Evolutionary conservation across 768 basidiomycete genomes (phyloP).

Genomic region (Paxillus involutus): DNA sequence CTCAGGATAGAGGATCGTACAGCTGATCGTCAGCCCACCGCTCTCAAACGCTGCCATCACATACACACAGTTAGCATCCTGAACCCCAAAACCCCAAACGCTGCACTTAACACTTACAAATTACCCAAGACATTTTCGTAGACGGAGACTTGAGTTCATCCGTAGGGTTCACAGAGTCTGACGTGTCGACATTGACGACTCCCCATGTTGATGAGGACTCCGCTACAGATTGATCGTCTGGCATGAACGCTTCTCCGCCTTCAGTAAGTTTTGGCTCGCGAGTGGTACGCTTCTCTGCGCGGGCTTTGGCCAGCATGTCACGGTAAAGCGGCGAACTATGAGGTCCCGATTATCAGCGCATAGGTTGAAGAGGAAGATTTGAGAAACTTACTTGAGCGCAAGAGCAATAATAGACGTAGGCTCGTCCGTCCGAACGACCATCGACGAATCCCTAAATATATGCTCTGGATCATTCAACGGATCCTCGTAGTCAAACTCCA

Average conservation of each 20-base stretch:
- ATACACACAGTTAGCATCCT: slow-evolving; percentile 4
- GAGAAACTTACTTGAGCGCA: slow-evolving; percentile 69
- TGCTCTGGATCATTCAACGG: slow-evolving; percentile 82
- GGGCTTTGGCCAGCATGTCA: slow-evolving; percentile 74
- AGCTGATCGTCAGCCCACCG: slow-evolving; percentile 86
- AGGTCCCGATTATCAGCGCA: slow-evolving; percentile 2
- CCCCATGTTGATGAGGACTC: slow-evolving; percentile 93
- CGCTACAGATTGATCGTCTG: slow-evolving; percentile 78
- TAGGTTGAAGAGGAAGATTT: not conserved
- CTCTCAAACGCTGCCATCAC: slow-evolving; percentile 75
- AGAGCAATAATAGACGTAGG: slow-evolving; percentile 98
- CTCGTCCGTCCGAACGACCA: slow-evolving; percentile 95
- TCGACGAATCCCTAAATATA: slow-evolving; percentile 90
- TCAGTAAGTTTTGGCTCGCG: slow-evolving; percentile 58
- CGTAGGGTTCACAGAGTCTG: slow-evolving; percentile 65
- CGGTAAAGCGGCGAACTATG: slow-evolving; percentile 78
- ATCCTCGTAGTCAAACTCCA: slow-evolving; percentile 62
- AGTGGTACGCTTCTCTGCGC: slow-evolving; percentile 72
- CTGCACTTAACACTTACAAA: slow-evolving; percentile 51
- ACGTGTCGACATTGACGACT: slow-evolving; percentile 78
- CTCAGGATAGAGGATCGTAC: slow-evolving; percentile 93
- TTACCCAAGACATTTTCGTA: slow-evolving; percentile 78
- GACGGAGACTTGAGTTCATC: slow-evolving; percentile 76
- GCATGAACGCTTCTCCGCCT: slow-evolving; percentile 86
- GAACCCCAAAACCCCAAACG: not conserved